Evolutionary conservation across 1,284 basidiomycete genomes (phyloP), one percentile per base, ranked within the genome.

Genomic region (Naganishia sp.): DNA sequence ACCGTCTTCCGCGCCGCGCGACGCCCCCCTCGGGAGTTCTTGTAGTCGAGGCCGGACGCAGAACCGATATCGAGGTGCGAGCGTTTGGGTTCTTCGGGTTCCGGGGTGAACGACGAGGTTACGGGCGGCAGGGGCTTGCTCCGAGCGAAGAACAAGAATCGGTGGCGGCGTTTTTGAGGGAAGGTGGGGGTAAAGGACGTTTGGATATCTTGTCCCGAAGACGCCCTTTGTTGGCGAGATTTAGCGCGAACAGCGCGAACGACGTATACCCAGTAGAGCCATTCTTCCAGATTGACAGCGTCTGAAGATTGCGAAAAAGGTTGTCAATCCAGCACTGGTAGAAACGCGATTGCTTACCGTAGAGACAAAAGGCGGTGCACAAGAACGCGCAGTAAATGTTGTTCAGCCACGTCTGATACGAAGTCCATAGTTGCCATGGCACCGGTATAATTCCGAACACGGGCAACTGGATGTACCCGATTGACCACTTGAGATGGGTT

Each of bases 271-370:
- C 63, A 65, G 45, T 65, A 65, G 9, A 65, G 46, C 53, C 51
- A 53, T 65, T 65, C 63, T 35, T 65, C 63, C 10, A 65, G 45
- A 23, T 65, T 65, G n/a, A 65, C 63, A 25, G 63, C 63, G 47
- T 65, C 63, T 61, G 4, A 5, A n/a, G 15, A 28, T 39, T 2
- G 13, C 11, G 42, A 31, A 11, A 17, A 6, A 17, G 32, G 10
- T 17, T 5, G 28, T 50, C 15, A 51, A 32, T 15, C 23, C 3
- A 13, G 10, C 21, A 2, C 6, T 41, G 21, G 10, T 7, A 13
- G 7, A 23, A 2, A 13, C 25, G 17, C 10, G 25, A 21, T 23
- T 9, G 21, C 58, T 25, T 18, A 51, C 58, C 58, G 28, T 65
- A 65, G 15, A 65, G 54, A 39, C 42, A 47, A 39, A 65, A 65